These are phyloP conservation scores for Colletotrichum lindemuthianum DNA, from an alignment of 2,329 filamentous ascomycete genomes.

Conservation along the genomic window DNA sequence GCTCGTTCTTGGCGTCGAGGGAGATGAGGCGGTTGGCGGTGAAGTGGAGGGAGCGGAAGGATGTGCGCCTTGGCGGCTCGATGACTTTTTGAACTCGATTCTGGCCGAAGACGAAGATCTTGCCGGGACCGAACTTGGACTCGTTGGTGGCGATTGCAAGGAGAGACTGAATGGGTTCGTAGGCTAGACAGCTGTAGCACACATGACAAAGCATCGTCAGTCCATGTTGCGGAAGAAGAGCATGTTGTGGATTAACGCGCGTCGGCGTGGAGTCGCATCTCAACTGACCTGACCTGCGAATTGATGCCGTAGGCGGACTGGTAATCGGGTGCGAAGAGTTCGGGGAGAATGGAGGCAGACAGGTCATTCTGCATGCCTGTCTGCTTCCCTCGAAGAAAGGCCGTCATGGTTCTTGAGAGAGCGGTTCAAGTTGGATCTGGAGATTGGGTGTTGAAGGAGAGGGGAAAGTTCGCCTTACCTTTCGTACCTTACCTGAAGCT, in stretches of 20 bases:
- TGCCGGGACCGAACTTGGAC: slow-evolving; percentile 84
- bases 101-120: slow-evolving; percentile 90
- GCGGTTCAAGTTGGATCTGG: slow-evolving; percentile 34
- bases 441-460: slow-evolving; percentile 31
- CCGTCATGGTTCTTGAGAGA: slow-evolving; percentile 42
- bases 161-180: slow-evolving; percentile 93
- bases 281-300: slow-evolving; percentile 71
- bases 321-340: slow-evolving; percentile 85
- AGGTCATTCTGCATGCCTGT: slow-evolving; percentile 92
- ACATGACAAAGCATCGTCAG: slow-evolving; percentile 38
- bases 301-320: slow-evolving; percentile 85
- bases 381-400: slow-evolving; percentile 92
- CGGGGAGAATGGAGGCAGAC: slow-evolving; percentile 80
- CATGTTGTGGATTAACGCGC: slow-evolving; percentile 27
- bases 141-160: slow-evolving; percentile 91
- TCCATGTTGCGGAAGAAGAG: neutral
- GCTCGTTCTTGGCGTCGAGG: slow-evolving; percentile 85
- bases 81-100: slow-evolving; percentile 82
- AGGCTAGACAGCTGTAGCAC: slow-evolving; percentile 77
- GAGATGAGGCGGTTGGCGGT: slow-evolving; percentile 86
- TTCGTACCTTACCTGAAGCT: slow-evolving; percentile 21
- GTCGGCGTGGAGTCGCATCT: slow-evolving; percentile 38
- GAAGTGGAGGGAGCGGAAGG: slow-evolving; percentile 83
- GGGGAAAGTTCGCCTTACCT: neutral
- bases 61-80: slow-evolving; percentile 75